phyloP scores from a whole-genome alignment of 768 basidiomycete species.

The Clathrus columnatus region DNA sequence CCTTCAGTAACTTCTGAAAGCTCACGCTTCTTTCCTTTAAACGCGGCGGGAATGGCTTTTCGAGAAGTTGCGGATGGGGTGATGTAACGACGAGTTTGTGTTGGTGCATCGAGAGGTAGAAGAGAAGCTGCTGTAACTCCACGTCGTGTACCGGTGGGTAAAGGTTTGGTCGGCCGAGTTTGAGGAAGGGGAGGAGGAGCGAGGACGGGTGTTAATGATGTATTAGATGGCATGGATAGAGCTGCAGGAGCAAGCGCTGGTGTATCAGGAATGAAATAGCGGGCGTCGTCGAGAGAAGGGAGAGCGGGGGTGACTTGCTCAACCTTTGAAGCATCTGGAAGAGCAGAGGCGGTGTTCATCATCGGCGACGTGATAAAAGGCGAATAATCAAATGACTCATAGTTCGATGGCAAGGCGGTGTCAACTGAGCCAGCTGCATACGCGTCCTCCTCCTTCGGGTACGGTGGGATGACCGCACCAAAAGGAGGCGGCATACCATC shows the following conservation, averaged over 20 bases:
- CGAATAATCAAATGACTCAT: neutral
- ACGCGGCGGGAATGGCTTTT: slow-evolving; percentile 68
- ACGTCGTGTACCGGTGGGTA: slow-evolving; percentile 62
- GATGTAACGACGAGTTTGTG: slow-evolving; percentile 66
- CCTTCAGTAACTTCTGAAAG: slow-evolving; percentile 36
- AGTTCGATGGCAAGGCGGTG: neutral
- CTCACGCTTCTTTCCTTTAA: slow-evolving; percentile 46
- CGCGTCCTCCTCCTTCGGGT: neutral
- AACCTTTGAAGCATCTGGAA: neutral
- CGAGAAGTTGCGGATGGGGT: slow-evolving; percentile 68
- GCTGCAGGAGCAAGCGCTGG: neutral
- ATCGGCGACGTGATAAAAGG: neutral
- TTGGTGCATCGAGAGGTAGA: slow-evolving; percentile 69
- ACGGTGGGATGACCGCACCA: neutral
- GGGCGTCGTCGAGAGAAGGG: neutral
- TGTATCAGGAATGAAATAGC: slow-evolving; percentile 1
- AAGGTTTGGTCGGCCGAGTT: slow-evolving; percentile 17
- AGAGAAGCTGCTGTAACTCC: slow-evolving; percentile 57
- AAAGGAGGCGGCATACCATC: slow-evolving; percentile 5
- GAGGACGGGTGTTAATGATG: neutral
- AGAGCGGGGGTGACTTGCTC: slow-evolving; percentile 1
- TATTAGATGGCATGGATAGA: neutral
- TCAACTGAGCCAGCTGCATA: neutral
- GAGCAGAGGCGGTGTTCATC: neutral
- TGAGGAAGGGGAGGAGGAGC: neutral